A percentile compares a stretch with the other conserved stretches of the same genome.
Evolutionary conservation across 305 asterid genomes (phyloP).

Genomic region (Fraxinus ornus): DNA sequence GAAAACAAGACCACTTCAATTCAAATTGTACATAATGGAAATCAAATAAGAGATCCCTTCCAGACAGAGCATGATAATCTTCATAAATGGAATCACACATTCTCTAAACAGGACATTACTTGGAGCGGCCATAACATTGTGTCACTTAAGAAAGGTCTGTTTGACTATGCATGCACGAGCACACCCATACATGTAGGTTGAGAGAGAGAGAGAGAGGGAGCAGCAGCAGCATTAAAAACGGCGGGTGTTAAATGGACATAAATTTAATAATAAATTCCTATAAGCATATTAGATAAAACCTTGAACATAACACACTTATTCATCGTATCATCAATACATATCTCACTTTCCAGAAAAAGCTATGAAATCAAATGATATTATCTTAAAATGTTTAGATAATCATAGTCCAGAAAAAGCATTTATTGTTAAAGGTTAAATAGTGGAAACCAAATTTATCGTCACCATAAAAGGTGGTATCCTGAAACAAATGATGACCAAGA

Average conservation of each 20-base stretch:
- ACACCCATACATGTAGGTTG: not conserved
- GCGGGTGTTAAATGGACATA: not conserved
- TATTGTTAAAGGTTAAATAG: not conserved
- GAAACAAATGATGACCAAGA: not conserved
- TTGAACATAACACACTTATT: not conserved
- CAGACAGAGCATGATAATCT: slow-evolving; percentile 7
- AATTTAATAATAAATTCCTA: slow-evolving; percentile 1
- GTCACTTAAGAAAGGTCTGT: not conserved
- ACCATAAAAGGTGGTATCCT: slow-evolving; percentile 1
- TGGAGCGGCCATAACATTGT: not conserved
- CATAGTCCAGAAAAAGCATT: not conserved
- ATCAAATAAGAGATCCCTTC: slow-evolving; percentile 9
- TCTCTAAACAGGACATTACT: not conserved
- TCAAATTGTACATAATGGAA: slow-evolving; percentile 21
- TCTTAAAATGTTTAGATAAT: not conserved
- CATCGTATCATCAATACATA: not conserved
- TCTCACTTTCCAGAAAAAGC: not conserved
- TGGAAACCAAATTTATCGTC: not conserved
- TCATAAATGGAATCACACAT: slow-evolving; percentile 7
- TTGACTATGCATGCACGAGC: not conserved
- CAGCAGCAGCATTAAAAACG: not conserved
- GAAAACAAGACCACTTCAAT: slow-evolving; percentile 22
- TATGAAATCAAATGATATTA: not conserved
- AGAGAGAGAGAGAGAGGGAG: not conserved
- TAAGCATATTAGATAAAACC: not conserved